Base-by-base conservation (phyloP, 1,284 basidiomycete species). In the Coniferiporia weirii region DNA sequence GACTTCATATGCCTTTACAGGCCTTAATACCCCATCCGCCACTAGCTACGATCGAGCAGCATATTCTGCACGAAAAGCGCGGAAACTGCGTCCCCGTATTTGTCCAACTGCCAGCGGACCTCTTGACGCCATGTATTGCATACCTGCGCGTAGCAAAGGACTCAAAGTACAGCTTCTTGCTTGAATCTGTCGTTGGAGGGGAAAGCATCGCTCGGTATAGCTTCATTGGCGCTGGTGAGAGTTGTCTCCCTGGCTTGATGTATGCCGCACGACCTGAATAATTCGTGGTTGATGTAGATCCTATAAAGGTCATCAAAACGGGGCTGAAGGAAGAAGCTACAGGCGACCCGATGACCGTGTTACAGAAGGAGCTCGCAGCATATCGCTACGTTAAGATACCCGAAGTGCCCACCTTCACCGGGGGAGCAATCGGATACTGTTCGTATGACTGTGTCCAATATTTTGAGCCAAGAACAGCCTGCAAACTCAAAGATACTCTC, bases 351-450 rank as follows among this genome's bases (percentile, higher is more conserved):
- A 85, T 96, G 76, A 70, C 76, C 22, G 83, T 82, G 20, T 81
- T 99, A 54, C 91, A 99, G 74, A 86, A 84, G 66, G 94, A 97
- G 70, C 84, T 99, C 35, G 78, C 86, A 13, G 77, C 87, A 59
- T 95, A 97, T 77, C 82, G 89, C 71, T 98, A 97, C 71, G 83
- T 97, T 70, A 88, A 89, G 70, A 84, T 98, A 13, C 93, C 93
- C 5, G 91, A 95, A 71, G 80, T 98, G 45, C 88, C 91, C 0
- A 96, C 95, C 0, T 98, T 99, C 71, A 98, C 96, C 32, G 97
- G 97, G 53, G 97, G 97, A 54, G 96, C 96, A 0, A 93, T 99
- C 67, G 97, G 97, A 48, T 99, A 98, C 75, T 93, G 99, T 65
- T 85, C 93, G 12, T 99, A 96, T 75, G 97, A 99, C 71, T 93